Evolutionary conservation across 1,284 basidiomycete genomes (phyloP).

Genomic region (Leccinum subrobustum): DNA sequence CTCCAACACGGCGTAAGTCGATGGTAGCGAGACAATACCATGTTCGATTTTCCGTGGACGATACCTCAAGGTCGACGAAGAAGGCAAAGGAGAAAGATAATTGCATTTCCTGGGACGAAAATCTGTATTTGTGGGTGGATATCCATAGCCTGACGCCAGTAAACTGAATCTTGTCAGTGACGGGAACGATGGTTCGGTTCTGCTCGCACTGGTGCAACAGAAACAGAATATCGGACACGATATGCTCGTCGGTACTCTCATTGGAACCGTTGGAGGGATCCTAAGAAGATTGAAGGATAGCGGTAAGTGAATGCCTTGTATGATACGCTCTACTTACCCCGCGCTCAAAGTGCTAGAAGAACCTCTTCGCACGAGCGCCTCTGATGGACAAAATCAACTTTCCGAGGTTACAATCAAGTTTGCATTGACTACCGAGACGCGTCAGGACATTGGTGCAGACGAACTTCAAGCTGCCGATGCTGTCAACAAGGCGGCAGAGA

Average conservation of each 20-base stretch:
- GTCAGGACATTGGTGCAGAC: neutral
- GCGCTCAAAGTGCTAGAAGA: conserved; percentile 18
- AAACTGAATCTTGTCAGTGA: conserved; percentile 14
- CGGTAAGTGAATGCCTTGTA: conserved; percentile 8
- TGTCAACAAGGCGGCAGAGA: conserved; percentile 5
- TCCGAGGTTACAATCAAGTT: conserved; percentile 18
- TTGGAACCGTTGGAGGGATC: conserved; percentile 10
- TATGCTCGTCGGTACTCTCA: conserved; percentile 14
- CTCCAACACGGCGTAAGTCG: conserved; percentile 2
- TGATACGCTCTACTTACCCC: neutral
- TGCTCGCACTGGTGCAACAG: conserved; percentile 14
- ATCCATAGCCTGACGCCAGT: neutral
- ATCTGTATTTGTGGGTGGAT: conserved; percentile 22
- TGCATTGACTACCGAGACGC: neutral
- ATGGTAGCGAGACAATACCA: conserved; percentile 12
- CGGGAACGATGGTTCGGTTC: conserved; percentile 7
- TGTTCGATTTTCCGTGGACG: conserved; percentile 11
- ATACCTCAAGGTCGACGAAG: conserved; percentile 13
- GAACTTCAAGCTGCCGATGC: conserved; percentile 19
- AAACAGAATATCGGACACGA: conserved; percentile 3
- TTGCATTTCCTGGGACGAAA: conserved; percentile 14
- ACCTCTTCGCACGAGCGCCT: conserved; percentile 3
- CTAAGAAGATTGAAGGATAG: conserved; percentile 15
- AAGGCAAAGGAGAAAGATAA: conserved; percentile 9
- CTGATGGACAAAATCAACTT: neutral